Evolutionary conservation across 176 grass and related monocot genomes (phyloP).

Genomic region (Eleusine indica): DNA sequence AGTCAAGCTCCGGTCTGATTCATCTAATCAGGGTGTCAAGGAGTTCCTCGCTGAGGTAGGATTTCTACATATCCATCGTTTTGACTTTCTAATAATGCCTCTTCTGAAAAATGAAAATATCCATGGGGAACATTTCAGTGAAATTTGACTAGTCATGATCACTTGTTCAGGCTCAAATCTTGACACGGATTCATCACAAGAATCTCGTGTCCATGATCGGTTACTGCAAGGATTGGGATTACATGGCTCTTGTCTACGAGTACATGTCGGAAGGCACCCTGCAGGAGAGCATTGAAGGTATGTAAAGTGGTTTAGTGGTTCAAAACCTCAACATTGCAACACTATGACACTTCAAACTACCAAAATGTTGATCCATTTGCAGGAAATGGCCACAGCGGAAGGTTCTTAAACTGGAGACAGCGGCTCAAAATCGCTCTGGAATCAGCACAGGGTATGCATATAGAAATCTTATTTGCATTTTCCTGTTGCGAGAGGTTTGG

Average conservation of each 20-base stretch:
- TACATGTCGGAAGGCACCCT: constrained; percentile 68
- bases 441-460: constrained; percentile 50
- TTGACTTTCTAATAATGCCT: no score
- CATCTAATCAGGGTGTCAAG: constrained; percentile 48
- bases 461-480: neutral
- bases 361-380: neutral
- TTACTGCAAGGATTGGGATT: constrained; percentile 59
- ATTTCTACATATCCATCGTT: neutral
- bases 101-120: neutral
- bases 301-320: neutral
- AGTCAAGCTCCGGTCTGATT: constrained; percentile 48
- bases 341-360: neutral
- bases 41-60: constrained; percentile 61
- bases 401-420: constrained; percentile 49
- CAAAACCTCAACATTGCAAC: neutral
- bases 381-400: constrained; percentile 24
- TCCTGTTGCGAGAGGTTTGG: neutral
- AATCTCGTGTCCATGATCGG: constrained; percentile 63
- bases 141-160: neutral
- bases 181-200: constrained; percentile 67
- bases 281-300: constrained; percentile 32
- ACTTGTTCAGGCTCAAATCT: constrained; percentile 47
- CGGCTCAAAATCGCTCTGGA: constrained; percentile 47
- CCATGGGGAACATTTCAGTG: neutral
- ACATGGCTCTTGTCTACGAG: constrained; percentile 62